phyloP scores from a whole-genome alignment of 1,284 basidiomycete genomes.

The Phenoliferia sp. region DNA sequence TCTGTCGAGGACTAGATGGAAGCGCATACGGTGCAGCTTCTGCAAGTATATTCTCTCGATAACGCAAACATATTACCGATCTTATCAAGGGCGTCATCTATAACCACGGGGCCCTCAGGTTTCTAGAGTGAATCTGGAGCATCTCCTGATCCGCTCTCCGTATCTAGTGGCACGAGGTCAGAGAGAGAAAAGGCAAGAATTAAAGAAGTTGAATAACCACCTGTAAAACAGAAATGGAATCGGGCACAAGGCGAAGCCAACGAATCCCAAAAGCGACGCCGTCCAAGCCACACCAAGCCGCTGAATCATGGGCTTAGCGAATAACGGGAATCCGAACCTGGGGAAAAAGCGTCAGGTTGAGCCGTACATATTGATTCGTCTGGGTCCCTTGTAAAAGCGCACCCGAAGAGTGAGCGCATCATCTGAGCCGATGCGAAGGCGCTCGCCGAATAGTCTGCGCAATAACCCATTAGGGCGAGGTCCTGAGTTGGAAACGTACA shows the following conservation, averaged over 20 bases:
- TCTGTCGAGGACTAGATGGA: constrained; percentile 34
- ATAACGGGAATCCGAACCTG: neutral
- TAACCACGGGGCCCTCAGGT: too few relatives aligned
- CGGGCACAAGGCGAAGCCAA: neutral
- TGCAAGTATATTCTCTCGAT: neutral
- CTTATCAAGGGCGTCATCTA: too few relatives aligned
- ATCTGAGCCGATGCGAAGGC: neutral
- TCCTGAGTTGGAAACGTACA: neutral
- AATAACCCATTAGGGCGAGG: neutral
- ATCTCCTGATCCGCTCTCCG: neutral
- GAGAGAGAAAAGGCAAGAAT: neutral
- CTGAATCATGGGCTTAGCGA: neutral
- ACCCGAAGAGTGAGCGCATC: neutral
- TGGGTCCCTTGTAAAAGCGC: neutral
- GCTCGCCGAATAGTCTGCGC: neutral
- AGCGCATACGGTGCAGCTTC: constrained; percentile 29
- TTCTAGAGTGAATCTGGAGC: neutral
- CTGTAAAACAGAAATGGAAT: neutral
- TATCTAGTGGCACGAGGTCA: neutral
- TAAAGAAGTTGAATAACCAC: neutral
- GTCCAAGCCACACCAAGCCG: neutral
- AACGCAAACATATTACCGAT: too few relatives aligned
- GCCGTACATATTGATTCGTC: neutral
- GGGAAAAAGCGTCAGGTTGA: neutral
- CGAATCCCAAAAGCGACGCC: neutral